Evolutionary conservation across 2,329 filamentous ascomycete genomes (phyloP).

Genomic region (Chaetomiaceae sp.): DNA sequence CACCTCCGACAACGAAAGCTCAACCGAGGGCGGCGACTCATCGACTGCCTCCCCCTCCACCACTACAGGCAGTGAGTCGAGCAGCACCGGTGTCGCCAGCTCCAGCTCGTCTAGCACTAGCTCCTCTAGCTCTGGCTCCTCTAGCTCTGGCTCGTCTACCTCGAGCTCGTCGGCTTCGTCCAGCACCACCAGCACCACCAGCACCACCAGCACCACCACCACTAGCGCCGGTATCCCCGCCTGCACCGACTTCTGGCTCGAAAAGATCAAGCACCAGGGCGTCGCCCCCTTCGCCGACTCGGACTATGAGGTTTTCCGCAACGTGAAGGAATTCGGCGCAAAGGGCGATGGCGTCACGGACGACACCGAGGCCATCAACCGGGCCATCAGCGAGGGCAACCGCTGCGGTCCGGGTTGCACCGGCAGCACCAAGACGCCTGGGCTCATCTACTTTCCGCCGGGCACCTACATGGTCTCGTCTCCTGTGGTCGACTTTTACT

Average conservation of each 20-base stretch:
- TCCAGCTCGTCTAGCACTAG: neutral
- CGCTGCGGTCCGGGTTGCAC: constrained; percentile 27
- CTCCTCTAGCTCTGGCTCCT: neutral
- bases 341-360: constrained; percentile 27
- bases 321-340: constrained; percentile 28
- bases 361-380: constrained; percentile 29
- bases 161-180: neutral
- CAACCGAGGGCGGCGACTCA: no score
- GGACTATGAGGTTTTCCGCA: constrained; percentile 28
- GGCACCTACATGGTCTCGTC: constrained; percentile 64
- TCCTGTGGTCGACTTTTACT: constrained; percentile 71
- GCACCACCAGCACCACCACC: constrained; percentile 3
- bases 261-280: constrained; percentile 28
- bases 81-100: no score
- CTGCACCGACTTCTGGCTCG: constrained; percentile 28
- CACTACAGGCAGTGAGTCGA: neutral
- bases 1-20: neutral
- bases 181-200: neutral
- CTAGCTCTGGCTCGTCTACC: neutral
- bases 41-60: no score
- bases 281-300: constrained; percentile 24
- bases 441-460: constrained; percentile 34
- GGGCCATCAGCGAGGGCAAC: constrained; percentile 25
- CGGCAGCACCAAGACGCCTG: constrained; percentile 26
- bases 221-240: constrained; percentile 12